Percentiles rank a stretch among this genome's conserved stretches.
These are phyloP conservation scores for Fonsecaea nubica DNA, from an alignment of 2,329 filamentous ascomycete species.

Conservation along the genomic window DNA sequence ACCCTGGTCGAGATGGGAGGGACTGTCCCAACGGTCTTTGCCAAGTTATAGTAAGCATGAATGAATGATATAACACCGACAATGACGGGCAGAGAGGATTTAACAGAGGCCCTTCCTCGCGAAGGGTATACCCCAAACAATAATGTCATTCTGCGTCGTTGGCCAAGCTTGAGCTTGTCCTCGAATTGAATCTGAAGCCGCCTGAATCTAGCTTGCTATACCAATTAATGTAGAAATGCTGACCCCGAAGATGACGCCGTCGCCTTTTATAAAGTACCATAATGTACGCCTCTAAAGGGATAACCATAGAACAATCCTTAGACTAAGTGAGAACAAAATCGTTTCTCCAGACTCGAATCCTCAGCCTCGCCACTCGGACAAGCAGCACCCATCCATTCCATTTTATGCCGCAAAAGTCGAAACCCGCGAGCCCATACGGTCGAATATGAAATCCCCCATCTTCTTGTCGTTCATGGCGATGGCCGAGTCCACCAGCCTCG, in stretches of 20 bases:
- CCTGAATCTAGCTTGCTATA: no score
- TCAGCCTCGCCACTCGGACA: not conserved
- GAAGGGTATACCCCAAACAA: not conserved
- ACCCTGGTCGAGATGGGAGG: slow-evolving; percentile 83
- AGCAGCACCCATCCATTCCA: not conserved
- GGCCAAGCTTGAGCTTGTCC: no score
- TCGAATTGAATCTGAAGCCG: no score
- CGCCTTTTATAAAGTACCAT: no score
- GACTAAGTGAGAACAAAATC: no score
- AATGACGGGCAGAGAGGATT: not conserved
- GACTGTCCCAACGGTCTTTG: slow-evolving; percentile 73
- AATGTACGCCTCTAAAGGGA: no score
- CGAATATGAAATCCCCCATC: slow-evolving; percentile 51
- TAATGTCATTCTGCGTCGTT: not conserved
- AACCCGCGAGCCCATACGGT: slow-evolving; percentile 52
- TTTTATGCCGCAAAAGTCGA: slow-evolving; percentile 36
- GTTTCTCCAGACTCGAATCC: no score
- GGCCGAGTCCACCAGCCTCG: slow-evolving; percentile 54
- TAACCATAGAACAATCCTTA: no score
- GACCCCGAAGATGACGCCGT: no score
- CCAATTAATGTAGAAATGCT: no score
- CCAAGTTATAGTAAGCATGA: slow-evolving; percentile 61
- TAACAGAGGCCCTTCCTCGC: not conserved
- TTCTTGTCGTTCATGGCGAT: slow-evolving; percentile 51
- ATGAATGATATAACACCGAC: not conserved